Evolutionary conservation across 257 asterid genomes (phyloP), one percentile per base, ranked within the genome.

Genomic region (Lavandula angustifolia): DNA sequence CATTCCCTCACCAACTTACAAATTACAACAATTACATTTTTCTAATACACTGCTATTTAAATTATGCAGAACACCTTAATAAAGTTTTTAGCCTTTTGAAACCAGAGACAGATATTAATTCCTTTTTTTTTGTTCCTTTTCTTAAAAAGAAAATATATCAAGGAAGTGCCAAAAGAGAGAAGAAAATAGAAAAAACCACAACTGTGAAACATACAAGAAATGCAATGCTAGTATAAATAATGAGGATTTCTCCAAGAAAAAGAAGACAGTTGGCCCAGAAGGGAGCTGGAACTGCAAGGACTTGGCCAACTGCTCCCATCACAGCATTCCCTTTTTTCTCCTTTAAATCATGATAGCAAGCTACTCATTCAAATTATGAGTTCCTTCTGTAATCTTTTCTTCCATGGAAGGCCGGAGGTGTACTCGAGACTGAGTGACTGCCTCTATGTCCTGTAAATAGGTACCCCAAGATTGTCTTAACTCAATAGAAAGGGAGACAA

Each of bases 341-440:
- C 1, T 22, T 22, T 22, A 22, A 22, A 22, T 0, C 27, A 29
- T 63, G 22, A 51, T 38, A 38, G 73, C 63, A 68, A 76, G 62
- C 68, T 38, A 61, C 33, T 50, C 74, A 73, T 31, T 43, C 35
- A 5, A 35, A 29, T 69, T 61, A 87, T 48, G 79, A 72, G 67
- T 81, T 81, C 76, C 92, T 86, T 68, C 89, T 87, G 51, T 79
- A 77, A 67, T 82, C 96, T 79, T 84, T 85, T 75, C 89, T 80
- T 76, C 86, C 86, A 37, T 79, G 84, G 62, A 78, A 73, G 44
- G 79, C 67, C 33, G 91, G 86, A 12, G 88, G 85, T 34, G 84
- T 73, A 72, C 67, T 79, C 78, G 85, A 66, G 53, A 77, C 64
- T 7, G 91, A 79, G 74, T 84, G 71, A 76, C 78, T 82, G 71